phyloP scores from a whole-genome alignment of 1,139 yeast species.

The Saccharomyces pastorianus region DNA sequence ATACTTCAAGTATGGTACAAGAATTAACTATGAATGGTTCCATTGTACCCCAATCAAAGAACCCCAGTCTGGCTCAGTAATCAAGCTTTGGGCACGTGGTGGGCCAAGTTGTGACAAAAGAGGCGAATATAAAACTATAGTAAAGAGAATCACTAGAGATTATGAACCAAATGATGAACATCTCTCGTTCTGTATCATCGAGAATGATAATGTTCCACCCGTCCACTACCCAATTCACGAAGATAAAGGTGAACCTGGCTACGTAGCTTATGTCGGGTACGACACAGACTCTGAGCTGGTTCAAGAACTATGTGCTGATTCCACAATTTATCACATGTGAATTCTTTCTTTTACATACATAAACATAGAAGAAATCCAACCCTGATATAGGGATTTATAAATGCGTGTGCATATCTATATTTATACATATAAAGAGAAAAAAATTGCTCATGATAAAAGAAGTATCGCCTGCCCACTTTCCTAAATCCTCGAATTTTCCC shows the following conservation, averaged over 20 bases:
- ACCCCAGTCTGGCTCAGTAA: constrained; percentile 27
- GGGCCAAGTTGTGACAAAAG: constrained; percentile 38
- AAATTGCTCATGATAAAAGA: not conserved
- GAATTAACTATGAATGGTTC: constrained; percentile 36
- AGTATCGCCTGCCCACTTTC: not conserved
- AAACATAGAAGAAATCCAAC: not conserved
- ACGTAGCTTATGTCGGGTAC: constrained; percentile 33
- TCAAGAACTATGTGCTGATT: constrained; percentile 23
- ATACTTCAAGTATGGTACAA: constrained; percentile 35
- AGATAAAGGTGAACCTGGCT: constrained; percentile 32
- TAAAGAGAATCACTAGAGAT: constrained; percentile 33
- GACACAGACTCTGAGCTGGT: constrained; percentile 23
- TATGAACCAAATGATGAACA: constrained; percentile 34
- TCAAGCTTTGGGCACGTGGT: constrained; percentile 33
- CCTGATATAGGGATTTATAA: not conserved
- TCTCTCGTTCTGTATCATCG: constrained; percentile 32
- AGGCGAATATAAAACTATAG: constrained; percentile 35
- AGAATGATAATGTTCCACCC: constrained; percentile 21
- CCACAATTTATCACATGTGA: constrained; percentile 26
- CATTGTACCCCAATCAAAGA: constrained; percentile 34
- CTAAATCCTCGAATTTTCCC: not conserved
- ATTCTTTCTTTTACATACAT: constrained; percentile 3
- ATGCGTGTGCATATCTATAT: not conserved
- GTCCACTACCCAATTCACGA: constrained; percentile 30
- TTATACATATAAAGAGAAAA: not conserved